A percentile compares a stretch with the other conserved stretches of the same genome.
Evolutionary conservation across 805 yeast species (phyloP).

Genomic region (Candida gorgasii): DNA sequence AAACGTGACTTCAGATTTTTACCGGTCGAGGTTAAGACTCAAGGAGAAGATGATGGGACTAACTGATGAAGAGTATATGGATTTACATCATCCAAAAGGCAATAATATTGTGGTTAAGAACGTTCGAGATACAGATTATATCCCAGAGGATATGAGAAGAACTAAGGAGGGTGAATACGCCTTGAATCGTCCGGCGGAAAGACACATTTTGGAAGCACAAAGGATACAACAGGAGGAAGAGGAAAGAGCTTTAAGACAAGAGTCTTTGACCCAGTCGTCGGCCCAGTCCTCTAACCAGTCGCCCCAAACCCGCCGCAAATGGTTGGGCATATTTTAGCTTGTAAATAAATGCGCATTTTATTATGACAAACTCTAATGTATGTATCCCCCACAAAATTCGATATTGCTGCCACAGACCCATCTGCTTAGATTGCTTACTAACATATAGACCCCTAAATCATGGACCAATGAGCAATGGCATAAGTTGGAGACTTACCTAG

Average conservation of each 20-base stretch:
- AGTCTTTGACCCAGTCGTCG: neutral
- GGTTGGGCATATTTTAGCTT: slow-evolving; percentile 10
- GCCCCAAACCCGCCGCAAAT: slow-evolving; percentile 1
- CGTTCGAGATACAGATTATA: slow-evolving; percentile 44
- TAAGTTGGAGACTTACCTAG: slow-evolving; percentile 14
- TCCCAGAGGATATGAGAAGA: slow-evolving; percentile 41
- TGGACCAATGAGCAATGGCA: slow-evolving; percentile 14
- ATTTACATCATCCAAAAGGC: slow-evolving; percentile 51
- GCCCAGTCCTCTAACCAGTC: neutral
- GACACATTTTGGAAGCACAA: slow-evolving; percentile 76
- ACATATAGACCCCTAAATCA: neutral
- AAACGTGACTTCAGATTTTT: slow-evolving; percentile 68
- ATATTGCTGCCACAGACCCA: no score
- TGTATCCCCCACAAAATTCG: no score
- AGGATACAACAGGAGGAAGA: slow-evolving; percentile 67
- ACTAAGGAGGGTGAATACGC: slow-evolving; percentile 50
- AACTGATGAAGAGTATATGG: slow-evolving; percentile 60
- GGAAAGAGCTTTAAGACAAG: slow-evolving; percentile 40
- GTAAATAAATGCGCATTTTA: slow-evolving; percentile 10
- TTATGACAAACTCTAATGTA: slow-evolving; percentile 2
- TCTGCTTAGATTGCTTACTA: neutral
- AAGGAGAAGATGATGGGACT: slow-evolving; percentile 60
- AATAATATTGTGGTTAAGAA: slow-evolving; percentile 41
- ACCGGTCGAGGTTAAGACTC: slow-evolving; percentile 57
- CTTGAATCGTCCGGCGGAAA: slow-evolving; percentile 66